Percentiles rank a stretch among this genome's conserved stretches.
Conservation (phyloP, 306 rosid genomes). For the Lathyrus tuberosus region DNA sequence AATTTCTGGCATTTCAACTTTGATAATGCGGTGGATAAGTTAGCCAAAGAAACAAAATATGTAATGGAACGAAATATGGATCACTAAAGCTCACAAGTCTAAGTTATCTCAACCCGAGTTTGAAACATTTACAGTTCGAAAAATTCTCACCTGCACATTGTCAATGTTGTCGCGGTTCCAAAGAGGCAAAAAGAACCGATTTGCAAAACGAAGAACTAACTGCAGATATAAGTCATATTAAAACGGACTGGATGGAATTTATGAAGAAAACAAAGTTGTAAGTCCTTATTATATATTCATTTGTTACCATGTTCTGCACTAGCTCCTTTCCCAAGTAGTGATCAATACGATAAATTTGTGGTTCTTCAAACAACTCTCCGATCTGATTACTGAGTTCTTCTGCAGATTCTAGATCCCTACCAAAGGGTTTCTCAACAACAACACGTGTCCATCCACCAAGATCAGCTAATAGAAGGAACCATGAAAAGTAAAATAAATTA, state of each 20-base stretch:
- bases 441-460: slow-evolving; percentile 96
- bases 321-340: slow-evolving; percentile 97
- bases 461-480: slow-evolving; percentile 58
- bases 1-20: slow-evolving; percentile 23
- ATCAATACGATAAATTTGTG: slow-evolving; percentile 94
- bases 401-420: slow-evolving; percentile 86
- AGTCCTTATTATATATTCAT: slow-evolving; percentile 19
- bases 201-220: slow-evolving; percentile 99
- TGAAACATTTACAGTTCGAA: slow-evolving; percentile 20
- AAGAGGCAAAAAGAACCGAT: slow-evolving; percentile 87
- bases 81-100: slow-evolving; percentile 14
- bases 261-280: slow-evolving; percentile 28
- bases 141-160: slow-evolving; percentile 79
- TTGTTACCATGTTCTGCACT: slow-evolving; percentile 91
- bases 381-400: slow-evolving; percentile 86
- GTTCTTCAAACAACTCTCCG: slow-evolving; percentile 83
- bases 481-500: background rate
- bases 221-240: slow-evolving; percentile 48
- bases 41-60: slow-evolving; percentile 3
- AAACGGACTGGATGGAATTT: slow-evolving; percentile 43
- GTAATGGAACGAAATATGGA: slow-evolving; percentile 14
- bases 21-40: slow-evolving; percentile 28
- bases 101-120: slow-evolving; percentile 27
- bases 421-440: slow-evolving; percentile 98
- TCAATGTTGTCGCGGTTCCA: slow-evolving; percentile 98